Base-by-base conservation (phyloP, 2,329 filamentous ascomycete species). In the Colletotrichum echinochloae region DNA sequence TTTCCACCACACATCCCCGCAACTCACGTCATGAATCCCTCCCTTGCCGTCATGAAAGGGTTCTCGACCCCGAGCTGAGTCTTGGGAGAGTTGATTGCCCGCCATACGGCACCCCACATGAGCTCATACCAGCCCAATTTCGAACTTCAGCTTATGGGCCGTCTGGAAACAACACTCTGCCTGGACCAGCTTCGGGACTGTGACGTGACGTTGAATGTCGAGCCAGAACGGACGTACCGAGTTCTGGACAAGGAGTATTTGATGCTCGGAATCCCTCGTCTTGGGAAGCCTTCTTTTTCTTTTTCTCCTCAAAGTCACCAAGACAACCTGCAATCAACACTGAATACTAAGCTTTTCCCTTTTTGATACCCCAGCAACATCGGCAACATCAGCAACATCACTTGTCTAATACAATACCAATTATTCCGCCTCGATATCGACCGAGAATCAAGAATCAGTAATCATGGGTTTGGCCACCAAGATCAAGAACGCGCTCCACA, bases 391-490 rank as follows among this genome's bases (percentile, higher is more conserved):
- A 28, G 14, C n/a, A 37, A 23, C 7, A 39, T 11, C n/a, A 3
- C 9, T 51, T 51, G n/a, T n/a, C n/a, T n/a, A n/a, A n/a, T n/a
- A n/a, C n/a, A 5, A 51, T 51, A 51, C 33, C 59, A 46, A 23
- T 12, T 33, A 28, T 39, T n/a, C 28, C 18, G 9, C 35, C 33
- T 8, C 51, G 2, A 54, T n/a, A 26, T 9, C 2, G 30, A 59
- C 7, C 11, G 16, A 30, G 33, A n/a, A 46, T 30, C 11, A 61
- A 35, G 18, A 60, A 55, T 39, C 49, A 60, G 41, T 49, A 68
- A 72, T 48, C 55, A 73, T 73, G 72, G 72, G 72, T 63, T 62
- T 73, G 46, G 71, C 39, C 48, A 35, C 70, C n/a, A 73, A 73
- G 60, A 72, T 73, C 33, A 73, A 73, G 66, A 67, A 72, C 28